phyloP scores from a whole-genome alignment of 257 asterid genomes.

The Scutellaria barbata region DNA sequence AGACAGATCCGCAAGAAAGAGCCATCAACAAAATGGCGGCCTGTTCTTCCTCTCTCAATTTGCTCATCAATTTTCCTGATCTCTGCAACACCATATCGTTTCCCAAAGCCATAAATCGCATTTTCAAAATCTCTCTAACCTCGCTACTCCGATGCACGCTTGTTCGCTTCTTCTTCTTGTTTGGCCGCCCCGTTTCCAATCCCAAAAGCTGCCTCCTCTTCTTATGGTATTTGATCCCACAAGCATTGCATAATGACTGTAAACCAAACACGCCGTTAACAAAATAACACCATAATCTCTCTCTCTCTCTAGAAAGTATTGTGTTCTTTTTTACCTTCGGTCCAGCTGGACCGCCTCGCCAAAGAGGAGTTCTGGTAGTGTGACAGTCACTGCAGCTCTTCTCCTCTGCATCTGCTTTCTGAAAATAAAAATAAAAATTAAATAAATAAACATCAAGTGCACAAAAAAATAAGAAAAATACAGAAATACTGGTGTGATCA shows the following conservation, averaged over 20 bases:
- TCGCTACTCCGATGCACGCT: slow-evolving; percentile 38
- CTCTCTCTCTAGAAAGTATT: neutral
- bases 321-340: slow-evolving; percentile 61
- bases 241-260: slow-evolving; percentile 91
- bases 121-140: slow-evolving; percentile 50
- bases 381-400: slow-evolving; percentile 66
- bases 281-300: neutral
- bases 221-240: slow-evolving; percentile 89
- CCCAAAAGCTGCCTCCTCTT: slow-evolving; percentile 80
- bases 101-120: slow-evolving; percentile 62
- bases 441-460: neutral
- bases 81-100: slow-evolving; percentile 52
- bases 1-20: slow-evolving; percentile 76
- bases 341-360: slow-evolving; percentile 98
- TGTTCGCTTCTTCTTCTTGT: slow-evolving; percentile 58
- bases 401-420: slow-evolving; percentile 58
- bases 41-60: slow-evolving; percentile 78
- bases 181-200: slow-evolving; percentile 45
- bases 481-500: neutral
- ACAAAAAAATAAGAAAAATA: neutral
- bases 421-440: slow-evolving; percentile 18
- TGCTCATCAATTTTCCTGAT: slow-evolving; percentile 59
- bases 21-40: slow-evolving; percentile 92
- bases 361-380: slow-evolving; percentile 85
- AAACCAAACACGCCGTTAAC: slow-evolving; percentile 5